Percentiles rank a stretch among this genome's conserved stretches.
These are phyloP conservation scores for Adansonia rubrostipa DNA, from an alignment of 441 rosid genomes.

Conservation along the genomic window DNA sequence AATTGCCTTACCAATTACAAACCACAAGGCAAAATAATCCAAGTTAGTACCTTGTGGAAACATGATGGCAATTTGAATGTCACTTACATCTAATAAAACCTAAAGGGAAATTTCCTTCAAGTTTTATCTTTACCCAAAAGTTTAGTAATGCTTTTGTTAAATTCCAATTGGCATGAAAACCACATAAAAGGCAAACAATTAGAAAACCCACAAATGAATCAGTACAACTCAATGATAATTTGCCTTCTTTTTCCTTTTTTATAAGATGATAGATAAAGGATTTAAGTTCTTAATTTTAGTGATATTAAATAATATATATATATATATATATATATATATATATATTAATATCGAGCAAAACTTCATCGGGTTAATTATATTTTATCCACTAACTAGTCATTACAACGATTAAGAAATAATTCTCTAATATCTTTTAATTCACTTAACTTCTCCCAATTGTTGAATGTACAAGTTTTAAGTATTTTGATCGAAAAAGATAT, in stretches of 20 bases:
- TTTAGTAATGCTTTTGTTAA: not conserved
- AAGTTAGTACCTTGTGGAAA: conserved; percentile 2
- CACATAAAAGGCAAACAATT: not conserved
- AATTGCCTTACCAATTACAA: not conserved
- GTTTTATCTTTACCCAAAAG: not conserved
- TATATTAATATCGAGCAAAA: no score
- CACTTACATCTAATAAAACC: not conserved
- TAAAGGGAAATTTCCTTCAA: conserved; percentile 16
- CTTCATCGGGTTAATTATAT: no score
- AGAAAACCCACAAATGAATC: not conserved
- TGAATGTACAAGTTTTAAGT: no score
- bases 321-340: no score
- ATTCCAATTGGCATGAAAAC: not conserved
- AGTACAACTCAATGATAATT: not conserved
- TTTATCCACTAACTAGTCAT: no score
- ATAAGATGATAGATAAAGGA: no score
- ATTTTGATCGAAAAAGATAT: no score
- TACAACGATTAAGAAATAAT: no score
- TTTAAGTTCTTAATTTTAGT: no score
- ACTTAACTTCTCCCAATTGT: no score
- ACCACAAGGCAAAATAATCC: not conserved
- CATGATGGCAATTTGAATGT: not conserved
- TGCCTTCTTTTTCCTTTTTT: not conserved
- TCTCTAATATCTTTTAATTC: no score
- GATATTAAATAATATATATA: no score